Evolutionary conservation across 2,329 filamentous ascomycete genomes (phyloP), one percentile per base, ranked within the genome.

Genomic region (Colletotrichum spinosum): DNA sequence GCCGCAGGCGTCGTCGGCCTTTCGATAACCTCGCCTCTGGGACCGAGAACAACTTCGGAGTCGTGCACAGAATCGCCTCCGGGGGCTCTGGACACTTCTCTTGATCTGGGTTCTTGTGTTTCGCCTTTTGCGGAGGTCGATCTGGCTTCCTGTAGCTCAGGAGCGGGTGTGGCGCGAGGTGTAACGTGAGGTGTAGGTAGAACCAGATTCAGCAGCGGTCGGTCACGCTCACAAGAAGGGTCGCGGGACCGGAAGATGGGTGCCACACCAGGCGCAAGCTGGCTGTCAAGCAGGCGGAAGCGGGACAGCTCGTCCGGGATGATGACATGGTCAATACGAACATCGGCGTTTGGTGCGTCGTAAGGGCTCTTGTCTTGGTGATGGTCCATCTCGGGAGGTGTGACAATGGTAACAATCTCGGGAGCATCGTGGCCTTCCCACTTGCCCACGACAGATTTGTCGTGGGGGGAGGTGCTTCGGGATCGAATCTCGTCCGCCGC

Each of bases 341-440:
- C 87, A 72, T 90, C 88, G n/a, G 88, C 88, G 70, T 90, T 81
- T 2, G 88, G 88, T 8, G 76, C 84, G 67, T 84, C 85, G 61
- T 85, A 90, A 8, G 76, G 81, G 59, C 80, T 83, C 74, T 83
- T 84, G 45, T 80, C 79, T 9, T 79, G 76, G 60, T 72, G 73
- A 6, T 79, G 75, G 38, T 83, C 79, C 78, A 83, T 82, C 62
- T 81, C 81, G 17, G 86, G 86, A 10, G 87, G 86, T 2, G 86
- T 85, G 56, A 86, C 81, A 61, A 89, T 86, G 53, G 79, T 79
- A 50, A 81, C 72, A n/a, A 77, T 59, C 39, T 74, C 72, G 8
- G 77, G 70, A 6, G 44, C 46, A 13, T 80, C 71, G 2, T 76
- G 76, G 50, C 73, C 71, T 15, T 80, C 72, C 74, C 84, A 89